Percentiles rank a stretch among this genome's conserved stretches.
phyloP scores from a whole-genome alignment of 2,329 filamentous ascomycete species.

The Trichophyton verrucosum region DNA sequence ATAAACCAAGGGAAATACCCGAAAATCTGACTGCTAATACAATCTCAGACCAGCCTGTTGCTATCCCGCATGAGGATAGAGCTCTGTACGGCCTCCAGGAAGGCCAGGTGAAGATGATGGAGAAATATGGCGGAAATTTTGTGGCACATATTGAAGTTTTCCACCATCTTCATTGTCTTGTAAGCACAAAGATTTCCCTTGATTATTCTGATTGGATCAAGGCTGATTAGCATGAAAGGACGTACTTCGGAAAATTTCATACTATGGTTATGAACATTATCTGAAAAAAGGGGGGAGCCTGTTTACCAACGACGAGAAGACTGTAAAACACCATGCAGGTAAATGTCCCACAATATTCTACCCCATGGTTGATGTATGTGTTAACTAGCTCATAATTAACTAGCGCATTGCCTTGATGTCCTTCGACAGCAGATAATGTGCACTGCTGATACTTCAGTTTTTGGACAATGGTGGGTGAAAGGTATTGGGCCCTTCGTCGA shows the following conservation, averaged over 20 bases:
- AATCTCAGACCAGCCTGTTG: constrained; percentile 33
- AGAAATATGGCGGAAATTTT: constrained; percentile 36
- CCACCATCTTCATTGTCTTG: constrained; percentile 19
- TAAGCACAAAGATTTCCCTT: constrained; percentile 6
- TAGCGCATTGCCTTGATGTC: constrained; percentile 14
- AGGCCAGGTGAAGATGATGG: constrained; percentile 44
- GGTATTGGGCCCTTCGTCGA: constrained; percentile 33
- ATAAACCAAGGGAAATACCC: no score
- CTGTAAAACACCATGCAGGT: constrained; percentile 40
- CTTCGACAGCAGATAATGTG: constrained; percentile 13
- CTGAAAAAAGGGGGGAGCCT: constrained; percentile 35
- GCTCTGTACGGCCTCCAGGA: constrained; percentile 38
- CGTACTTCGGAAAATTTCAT: constrained; percentile 19
- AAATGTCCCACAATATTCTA: not conserved
- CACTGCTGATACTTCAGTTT: constrained; percentile 12
- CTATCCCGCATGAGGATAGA: constrained; percentile 41
- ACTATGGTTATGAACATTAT: constrained; percentile 10
- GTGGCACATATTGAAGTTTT: constrained; percentile 12
- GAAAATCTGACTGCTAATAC: not conserved
- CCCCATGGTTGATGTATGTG: no score
- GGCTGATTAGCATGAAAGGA: constrained; percentile 19
- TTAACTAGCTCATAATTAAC: no score
- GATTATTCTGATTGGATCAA: constrained; percentile 35
- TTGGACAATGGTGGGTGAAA: constrained; percentile 7
- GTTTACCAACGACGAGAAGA: constrained; percentile 44